A percentile compares a stretch with the other conserved stretches of the same genome.
phyloP scores from a whole-genome alignment of 805 yeast species.

The Brettanomyces naardenensis region DNA sequence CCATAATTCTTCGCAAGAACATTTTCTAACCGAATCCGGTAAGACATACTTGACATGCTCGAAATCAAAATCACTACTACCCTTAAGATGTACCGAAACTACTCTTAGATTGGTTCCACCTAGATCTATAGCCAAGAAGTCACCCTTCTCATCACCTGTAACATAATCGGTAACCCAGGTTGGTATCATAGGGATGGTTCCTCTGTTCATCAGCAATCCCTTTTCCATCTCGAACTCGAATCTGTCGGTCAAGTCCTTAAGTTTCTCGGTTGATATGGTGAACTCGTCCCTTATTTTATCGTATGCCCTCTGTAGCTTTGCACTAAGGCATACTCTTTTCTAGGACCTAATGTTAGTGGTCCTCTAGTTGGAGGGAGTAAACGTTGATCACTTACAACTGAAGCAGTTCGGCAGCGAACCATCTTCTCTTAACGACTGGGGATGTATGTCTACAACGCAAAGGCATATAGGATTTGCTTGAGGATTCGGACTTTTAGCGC shows the following conservation, averaged over 20 bases:
- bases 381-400: neutral
- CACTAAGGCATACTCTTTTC: neutral
- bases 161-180: slow-evolving; percentile 95
- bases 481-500: too few species aligned
- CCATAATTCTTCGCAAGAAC: slow-evolving; percentile 70
- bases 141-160: slow-evolving; percentile 85
- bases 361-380: neutral
- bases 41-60: slow-evolving; percentile 79
- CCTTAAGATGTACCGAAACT: slow-evolving; percentile 76
- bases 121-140: slow-evolving; percentile 86
- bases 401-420: neutral
- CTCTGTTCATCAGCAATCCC: slow-evolving; percentile 70
- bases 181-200: slow-evolving; percentile 93
- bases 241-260: slow-evolving; percentile 62
- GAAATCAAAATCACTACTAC: slow-evolving; percentile 78
- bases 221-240: slow-evolving; percentile 74
- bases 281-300: slow-evolving; percentile 51
- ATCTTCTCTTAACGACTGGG: neutral
- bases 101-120: slow-evolving; percentile 98
- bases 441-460: too few species aligned
- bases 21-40: slow-evolving; percentile 73
- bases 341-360: too few species aligned
- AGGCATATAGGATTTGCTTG: too few species aligned
- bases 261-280: slow-evolving; percentile 50
- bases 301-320: slow-evolving; percentile 24